Percentiles rank a stretch among this genome's conserved stretches.
phyloP scores from a whole-genome alignment of 768 basidiomycete species.

The Butyriboletus loyo region DNA sequence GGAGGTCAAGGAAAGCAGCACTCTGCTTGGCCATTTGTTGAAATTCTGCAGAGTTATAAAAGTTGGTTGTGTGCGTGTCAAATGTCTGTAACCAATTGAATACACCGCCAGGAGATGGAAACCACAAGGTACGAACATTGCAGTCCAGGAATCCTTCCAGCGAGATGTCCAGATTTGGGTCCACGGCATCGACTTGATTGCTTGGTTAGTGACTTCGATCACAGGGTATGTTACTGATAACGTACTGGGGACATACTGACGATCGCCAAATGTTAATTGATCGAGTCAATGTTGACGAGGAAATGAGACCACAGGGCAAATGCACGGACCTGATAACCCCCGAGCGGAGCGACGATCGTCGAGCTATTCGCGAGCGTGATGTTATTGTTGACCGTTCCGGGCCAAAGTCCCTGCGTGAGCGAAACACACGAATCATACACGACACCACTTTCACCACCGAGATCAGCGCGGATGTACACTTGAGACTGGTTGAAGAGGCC shows the following conservation, averaged over 20 bases:
- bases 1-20: slow-evolving; percentile 45
- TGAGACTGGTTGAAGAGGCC: slow-evolving; percentile 37
- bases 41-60: slow-evolving; percentile 57
- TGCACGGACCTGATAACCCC: slow-evolving; percentile 57
- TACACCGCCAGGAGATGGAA: background rate
- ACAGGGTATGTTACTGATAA: background rate
- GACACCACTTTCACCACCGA: slow-evolving; percentile 66
- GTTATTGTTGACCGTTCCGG: slow-evolving; percentile 42
- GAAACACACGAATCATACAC: slow-evolving; percentile 65
- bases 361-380: slow-evolving; percentile 67
- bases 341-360: slow-evolving; percentile 52
- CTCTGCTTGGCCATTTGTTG: slow-evolving; percentile 42
- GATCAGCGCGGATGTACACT: slow-evolving; percentile 58
- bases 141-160: slow-evolving; percentile 68
- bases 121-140: slow-evolving; percentile 35
- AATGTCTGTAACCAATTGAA: slow-evolving; percentile 41
- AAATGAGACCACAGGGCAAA: background rate
- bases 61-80: slow-evolving; percentile 41
- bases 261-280: background rate
- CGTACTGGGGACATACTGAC: slow-evolving; percentile 42
- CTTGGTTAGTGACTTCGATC: slow-evolving; percentile 3
- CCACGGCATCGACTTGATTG: slow-evolving; percentile 56
- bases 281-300: slow-evolving; percentile 10
- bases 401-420: slow-evolving; percentile 68
- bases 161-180: slow-evolving; percentile 57